These are phyloP conservation scores for Apiotrichum gracile DNA, from an alignment of 1,284 basidiomycete genomes.

Conservation along the genomic window DNA sequence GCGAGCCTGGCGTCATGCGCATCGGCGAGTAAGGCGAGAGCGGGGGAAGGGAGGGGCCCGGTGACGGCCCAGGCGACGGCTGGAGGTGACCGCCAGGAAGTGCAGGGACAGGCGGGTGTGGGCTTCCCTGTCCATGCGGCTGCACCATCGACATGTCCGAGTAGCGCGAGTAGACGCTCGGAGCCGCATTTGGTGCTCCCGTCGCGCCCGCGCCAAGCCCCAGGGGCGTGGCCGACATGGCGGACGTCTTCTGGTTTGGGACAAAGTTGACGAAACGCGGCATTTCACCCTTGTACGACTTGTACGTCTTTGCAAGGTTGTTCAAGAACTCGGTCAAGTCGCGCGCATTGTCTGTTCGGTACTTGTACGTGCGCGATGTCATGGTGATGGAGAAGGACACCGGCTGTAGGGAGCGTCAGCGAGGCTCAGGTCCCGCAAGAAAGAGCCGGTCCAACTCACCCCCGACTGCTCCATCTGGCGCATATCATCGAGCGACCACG, in stretches of 20 bases:
- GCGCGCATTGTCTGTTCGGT: slow-evolving; percentile 67
- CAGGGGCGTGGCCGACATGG: not conserved
- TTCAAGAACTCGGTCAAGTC: slow-evolving; percentile 65
- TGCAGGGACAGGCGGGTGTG: not conserved
- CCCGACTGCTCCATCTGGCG: slow-evolving; percentile 67
- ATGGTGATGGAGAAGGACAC: slow-evolving; percentile 70
- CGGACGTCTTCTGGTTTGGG: not conserved
- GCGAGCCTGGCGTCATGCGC: not conserved
- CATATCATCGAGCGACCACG: slow-evolving; percentile 82
- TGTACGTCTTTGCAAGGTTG: slow-evolving; percentile 64
- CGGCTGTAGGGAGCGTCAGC: slow-evolving; percentile 49
- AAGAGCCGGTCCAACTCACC: too few relatives aligned
- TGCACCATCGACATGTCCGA: not conserved
- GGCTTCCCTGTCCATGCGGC: too few relatives aligned
- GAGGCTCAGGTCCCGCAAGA: not conserved
- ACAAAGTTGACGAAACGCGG: slow-evolving; percentile 44
- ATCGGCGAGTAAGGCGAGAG: not conserved
- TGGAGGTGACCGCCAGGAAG: too few relatives aligned
- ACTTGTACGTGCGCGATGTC: slow-evolving; percentile 70
- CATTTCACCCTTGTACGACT: slow-evolving; percentile 54
- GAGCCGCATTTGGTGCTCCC: too few relatives aligned
- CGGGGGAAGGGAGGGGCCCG: too few relatives aligned
- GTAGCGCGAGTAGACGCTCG: not conserved
- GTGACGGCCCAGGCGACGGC: too few relatives aligned
- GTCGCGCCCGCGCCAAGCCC: too few relatives aligned